Evolutionary conservation across 2,329 filamentous ascomycete genomes (phyloP), one percentile per base, ranked within the genome.

Genomic region (Paecilomyces sp.): DNA sequence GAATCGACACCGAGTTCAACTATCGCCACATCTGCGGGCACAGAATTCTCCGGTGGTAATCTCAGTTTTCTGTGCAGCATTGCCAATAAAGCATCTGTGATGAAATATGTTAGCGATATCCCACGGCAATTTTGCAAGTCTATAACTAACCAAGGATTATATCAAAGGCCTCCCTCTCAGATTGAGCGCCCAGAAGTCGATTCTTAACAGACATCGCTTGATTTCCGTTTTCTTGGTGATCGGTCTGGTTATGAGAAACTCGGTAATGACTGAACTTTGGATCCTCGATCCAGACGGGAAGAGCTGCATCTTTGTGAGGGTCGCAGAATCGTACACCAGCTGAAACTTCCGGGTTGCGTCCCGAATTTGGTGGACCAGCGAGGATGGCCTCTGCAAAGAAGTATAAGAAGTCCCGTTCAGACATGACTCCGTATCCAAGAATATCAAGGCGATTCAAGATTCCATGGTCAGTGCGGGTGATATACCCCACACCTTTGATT

Each of bases 321-420:
- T 47, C 24, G 22, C 36, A 31, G 22, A n/a, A 41, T 33, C 28
- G 25, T 28, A 51, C 30, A 13, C 57, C 57, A 25, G 53, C 57
- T 25, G 58, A 59, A 34, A 55, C 31, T 36, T 61, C 55, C 58
- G 57, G 50, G 54, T 53, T 56, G 8, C 61, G 56, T 53, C 18
- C 24, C 57, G 60, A 64, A 7, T 56, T 62, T 25, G 51, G n/a
- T 65, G 68, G 59, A 3, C 67, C 64, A 3, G 66, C 65, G 12
- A 65, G 56, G 11, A 73, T 66, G 9, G 66, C 66, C 59, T 74
- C 71, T 13, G 70, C 70, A 31, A 47, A 76, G 68, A 9, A 69
- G 52, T 22, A 70, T 63, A 31, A 68, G 3, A 74, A 47, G 25
- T 75, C 71, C 9, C 58, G 58, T 57, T 73, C 72, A 2, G 67